Base-by-base conservation (phyloP, 805 yeast species). In the Ogataea kodamae region DNA sequence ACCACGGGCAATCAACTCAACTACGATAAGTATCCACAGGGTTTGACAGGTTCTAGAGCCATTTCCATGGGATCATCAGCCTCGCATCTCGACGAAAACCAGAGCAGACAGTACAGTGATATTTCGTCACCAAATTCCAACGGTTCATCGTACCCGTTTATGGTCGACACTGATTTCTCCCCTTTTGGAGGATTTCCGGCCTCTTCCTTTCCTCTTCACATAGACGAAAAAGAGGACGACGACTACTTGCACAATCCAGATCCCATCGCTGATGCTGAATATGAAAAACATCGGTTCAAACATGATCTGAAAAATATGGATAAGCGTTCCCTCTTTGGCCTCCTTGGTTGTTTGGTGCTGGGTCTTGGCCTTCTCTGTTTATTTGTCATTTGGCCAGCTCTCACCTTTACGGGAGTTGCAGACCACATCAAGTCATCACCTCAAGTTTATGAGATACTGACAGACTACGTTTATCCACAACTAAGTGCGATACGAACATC, bases 141-240 rank as follows among this genome's bases (percentile, higher is more conserved):
- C 17, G 43, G 48, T 21, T 48, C 54, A 1, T 49, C 55, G 12
- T 50, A 55, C 28, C 74, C 74, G 9, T 68, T 68, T 45, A 40
- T 70, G 29, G 68, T 65, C 24, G 78, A 70, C 50, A 72, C 78
- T 14, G 92, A 82, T 51, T 78, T 79, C 46, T 76, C 84, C 29
- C 98, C 97, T 3, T 90, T 90, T 63, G 98, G 97, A 32, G 97
- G 97, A 10, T 90, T 85, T 59, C 97, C 98, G 1, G 94, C 96
- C 6, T 70, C 88, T 11, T 78, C 87, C 4, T 90, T 90, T 64
- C 98, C 98, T 1, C 65, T 90, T 37, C 81, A 75, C 48, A 78
- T 92, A 44, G 96, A 90, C 40, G 97, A 90, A 49, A 86, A 86
- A 61, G 98, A 90, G 61, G 81, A 84, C 7, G 98, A 90, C 63